Evolutionary conservation across 2,329 filamentous ascomycete species (phyloP), one percentile per base, ranked within the genome.

Genomic region (Cryphonectria nitschkei): DNA sequence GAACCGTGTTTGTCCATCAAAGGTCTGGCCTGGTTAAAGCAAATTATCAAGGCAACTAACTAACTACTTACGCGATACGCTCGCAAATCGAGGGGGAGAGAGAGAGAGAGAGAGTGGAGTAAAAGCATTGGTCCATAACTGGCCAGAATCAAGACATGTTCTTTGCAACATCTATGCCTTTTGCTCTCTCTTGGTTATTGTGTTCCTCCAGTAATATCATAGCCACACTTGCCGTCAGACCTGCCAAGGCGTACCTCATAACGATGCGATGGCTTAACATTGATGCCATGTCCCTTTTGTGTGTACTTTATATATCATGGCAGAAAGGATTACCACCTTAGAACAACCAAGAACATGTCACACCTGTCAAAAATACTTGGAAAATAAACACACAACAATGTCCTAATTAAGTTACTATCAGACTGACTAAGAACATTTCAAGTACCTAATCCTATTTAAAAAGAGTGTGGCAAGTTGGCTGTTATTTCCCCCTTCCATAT

Each of bases 321-420:
- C 13, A 26, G 54, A 58, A 9, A 58, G 54, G 9, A 58, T 34
- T 13, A 32, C 26, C 13, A 32, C 19, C 1, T 16, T 11, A 16
- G 13, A 5, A n/a, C 26, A 26, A 26, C 22, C 3, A 29, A 9
- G 22, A 52, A n/a, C 34, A 39, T 32, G 61, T 46, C 39, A 64
- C 39, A n/a, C 5, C 29, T 3, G 11, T 34, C 19, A 22, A 34
- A 34, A 34, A 61, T 34, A 39, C 14, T 34, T 7, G 8, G 39
- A 19, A 60, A n/a, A 9, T 26, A 61, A n/a, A 61, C 8, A 61
- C 16, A 39, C 32, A 6, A 61, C 11, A 61, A 34, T 32, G 14
- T 46, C 54, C 52, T 67, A 43, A 60, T 60, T 60, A 46, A 69
- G 22, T n/a, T 67, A 60, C 68, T 70, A 68, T 72, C 70, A 70